phyloP scores from a whole-genome alignment of 164 flowering plant genomes.

The Sedum album region DNA sequence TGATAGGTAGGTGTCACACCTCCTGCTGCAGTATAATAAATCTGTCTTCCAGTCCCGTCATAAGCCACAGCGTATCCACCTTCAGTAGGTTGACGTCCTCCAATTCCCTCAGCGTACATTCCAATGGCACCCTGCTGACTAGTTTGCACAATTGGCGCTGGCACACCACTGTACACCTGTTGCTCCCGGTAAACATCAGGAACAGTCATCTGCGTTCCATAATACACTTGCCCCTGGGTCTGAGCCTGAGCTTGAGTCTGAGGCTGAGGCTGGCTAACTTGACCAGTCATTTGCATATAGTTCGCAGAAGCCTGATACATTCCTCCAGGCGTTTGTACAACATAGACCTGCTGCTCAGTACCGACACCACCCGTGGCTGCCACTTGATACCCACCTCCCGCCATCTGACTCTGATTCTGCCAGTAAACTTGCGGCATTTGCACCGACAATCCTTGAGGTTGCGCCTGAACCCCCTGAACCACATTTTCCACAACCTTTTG shows the following conservation, averaged over 20 bases:
- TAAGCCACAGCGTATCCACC: constrained; percentile 9
- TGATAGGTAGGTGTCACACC: not conserved
- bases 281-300: constrained; percentile 30
- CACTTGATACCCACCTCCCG: not conserved
- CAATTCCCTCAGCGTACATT: not conserved
- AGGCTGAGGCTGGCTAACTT: constrained; percentile 23
- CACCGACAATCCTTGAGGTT: constrained; percentile 4
- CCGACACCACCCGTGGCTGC: constrained; percentile 10
- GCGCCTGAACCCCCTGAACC: constrained; percentile 10
- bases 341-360: constrained; percentile 33
- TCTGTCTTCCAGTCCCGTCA: constrained; percentile 4
- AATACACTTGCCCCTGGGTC: constrained; percentile 17
- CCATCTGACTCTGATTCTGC: not conserved
- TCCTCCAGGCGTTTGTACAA: constrained; percentile 28
- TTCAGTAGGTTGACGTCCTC: not conserved
- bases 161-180: not conserved
- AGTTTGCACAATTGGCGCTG: not conserved
- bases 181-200: constrained; percentile 10
- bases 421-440: not conserved
- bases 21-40: constrained; percentile 3
- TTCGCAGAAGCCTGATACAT: constrained; percentile 25
- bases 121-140: not conserved
- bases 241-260: constrained; percentile 10
- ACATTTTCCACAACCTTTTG: constrained; percentile 31
- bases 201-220: constrained; percentile 36